Percentiles rank a stretch among this genome's conserved stretches.
These are phyloP conservation scores for Sophora flavescens DNA, from an alignment of 306 rosid genomes.

Conservation along the genomic window DNA sequence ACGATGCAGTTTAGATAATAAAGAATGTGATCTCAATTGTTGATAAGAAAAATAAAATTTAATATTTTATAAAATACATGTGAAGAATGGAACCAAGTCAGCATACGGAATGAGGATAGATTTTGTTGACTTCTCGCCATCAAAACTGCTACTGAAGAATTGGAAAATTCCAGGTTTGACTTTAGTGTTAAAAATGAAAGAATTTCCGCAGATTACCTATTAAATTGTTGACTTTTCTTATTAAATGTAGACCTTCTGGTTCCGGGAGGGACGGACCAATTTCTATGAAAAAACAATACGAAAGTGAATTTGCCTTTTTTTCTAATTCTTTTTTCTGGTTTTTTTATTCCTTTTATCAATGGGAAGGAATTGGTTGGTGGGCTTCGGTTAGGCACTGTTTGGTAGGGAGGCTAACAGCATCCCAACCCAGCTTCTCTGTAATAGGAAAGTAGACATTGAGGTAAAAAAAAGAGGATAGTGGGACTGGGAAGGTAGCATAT, in stretches of 20 bases:
- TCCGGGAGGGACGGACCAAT: not conserved
- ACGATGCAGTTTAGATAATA: no score
- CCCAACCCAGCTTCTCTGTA: conserved; percentile 12
- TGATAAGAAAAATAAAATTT: no score
- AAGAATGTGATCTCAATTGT: no score
- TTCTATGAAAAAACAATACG: not conserved
- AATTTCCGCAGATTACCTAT: conserved; percentile 19
- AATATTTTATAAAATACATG: no score
- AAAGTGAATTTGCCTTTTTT: conserved; percentile 19
- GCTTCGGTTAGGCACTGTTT: conserved; percentile 32
- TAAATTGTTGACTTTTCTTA: conserved; percentile 48
- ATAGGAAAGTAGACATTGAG: not conserved
- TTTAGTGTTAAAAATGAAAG: conserved; percentile 4
- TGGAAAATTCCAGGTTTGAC: conserved; percentile 4
- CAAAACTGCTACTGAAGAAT: not conserved
- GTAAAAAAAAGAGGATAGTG: not conserved
- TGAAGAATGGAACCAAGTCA: conserved; percentile 16
- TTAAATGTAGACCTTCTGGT: conserved; percentile 13
- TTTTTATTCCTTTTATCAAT: conserved; percentile 1
- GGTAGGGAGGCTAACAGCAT: conserved; percentile 18
- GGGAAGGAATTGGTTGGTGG: not conserved
- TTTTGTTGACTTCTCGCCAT: conserved; percentile 41
- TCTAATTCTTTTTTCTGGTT: not conserved
- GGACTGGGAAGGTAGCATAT: conserved; percentile 12
- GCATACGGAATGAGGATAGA: conserved; percentile 18